Evolutionary conservation across 768 basidiomycete species (phyloP).

Genomic region (Arthromyces matolae): DNA sequence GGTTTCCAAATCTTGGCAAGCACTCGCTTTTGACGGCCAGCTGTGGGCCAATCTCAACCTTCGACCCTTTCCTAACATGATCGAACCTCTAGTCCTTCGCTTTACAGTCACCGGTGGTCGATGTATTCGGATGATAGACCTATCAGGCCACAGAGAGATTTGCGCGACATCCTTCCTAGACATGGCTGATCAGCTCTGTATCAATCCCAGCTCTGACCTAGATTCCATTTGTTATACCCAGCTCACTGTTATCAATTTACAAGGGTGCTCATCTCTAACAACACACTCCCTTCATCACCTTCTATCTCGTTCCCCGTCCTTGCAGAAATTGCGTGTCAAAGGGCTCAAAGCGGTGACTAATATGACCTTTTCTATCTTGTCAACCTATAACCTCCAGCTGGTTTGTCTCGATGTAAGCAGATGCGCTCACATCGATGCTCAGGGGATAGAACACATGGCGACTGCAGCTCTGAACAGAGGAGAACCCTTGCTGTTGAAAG

Average conservation of each 20-base stretch:
- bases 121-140: constrained; percentile 59
- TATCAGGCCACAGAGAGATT: constrained; percentile 58
- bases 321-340: constrained; percentile 59
- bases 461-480: constrained; percentile 40
- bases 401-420: constrained; percentile 64
- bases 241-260: constrained; percentile 66
- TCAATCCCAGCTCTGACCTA: constrained; percentile 31
- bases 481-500: constrained; percentile 51
- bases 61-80: constrained; percentile 54
- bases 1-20: constrained; percentile 78
- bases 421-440: constrained; percentile 64
- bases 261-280: constrained; percentile 66
- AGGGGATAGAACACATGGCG: constrained; percentile 52
- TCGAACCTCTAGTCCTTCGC: constrained; percentile 46
- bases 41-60: constrained; percentile 75
- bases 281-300: constrained; percentile 68
- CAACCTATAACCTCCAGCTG: constrained; percentile 52
- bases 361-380: constrained; percentile 68
- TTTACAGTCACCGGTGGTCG: constrained; percentile 56
- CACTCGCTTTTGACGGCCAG: constrained; percentile 79
- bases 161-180: constrained; percentile 45
- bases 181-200: constrained; percentile 52
- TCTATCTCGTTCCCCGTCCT: constrained; percentile 56
- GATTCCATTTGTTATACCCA: constrained; percentile 52
- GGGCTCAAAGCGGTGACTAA: constrained; percentile 70